A percentile compares a stretch with the other conserved stretches of the same genome.
Conservation (phyloP, 2,329 filamentous ascomycete species). For the Venturia pyrina region DNA sequence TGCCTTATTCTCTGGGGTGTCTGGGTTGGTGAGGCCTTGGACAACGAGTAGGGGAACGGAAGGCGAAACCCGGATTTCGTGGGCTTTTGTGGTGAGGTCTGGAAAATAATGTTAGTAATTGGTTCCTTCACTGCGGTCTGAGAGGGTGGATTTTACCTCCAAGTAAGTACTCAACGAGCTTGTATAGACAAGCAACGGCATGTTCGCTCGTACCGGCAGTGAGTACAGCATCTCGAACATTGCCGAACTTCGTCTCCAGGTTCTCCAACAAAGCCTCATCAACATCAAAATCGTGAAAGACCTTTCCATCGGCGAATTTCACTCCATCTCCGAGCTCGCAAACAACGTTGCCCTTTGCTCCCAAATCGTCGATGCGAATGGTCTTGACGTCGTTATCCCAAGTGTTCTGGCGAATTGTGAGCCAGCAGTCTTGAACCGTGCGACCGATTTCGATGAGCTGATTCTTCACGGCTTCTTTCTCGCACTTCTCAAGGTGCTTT, state of each 20-base stretch:
- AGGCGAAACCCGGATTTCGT: neutral
- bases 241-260: neutral
- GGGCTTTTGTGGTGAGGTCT: neutral
- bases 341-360: neutral
- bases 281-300: neutral
- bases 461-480: neutral
- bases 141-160: neutral
- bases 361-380: neutral
- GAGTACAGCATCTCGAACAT: neutral
- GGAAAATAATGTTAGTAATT: neutral
- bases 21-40: neutral
- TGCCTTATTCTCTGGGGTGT: neutral
- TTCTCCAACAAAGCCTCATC: neutral
- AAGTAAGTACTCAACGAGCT: neutral
- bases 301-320: neutral
- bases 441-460: neutral
- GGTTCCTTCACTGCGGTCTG: neutral
- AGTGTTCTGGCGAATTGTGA: neutral
- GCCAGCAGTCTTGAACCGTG: neutral
- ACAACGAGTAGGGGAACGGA: neutral
- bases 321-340: neutral
- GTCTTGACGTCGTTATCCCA: neutral
- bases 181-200: neutral
- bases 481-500: neutral
- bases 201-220: constrained; percentile 3